phyloP scores from a whole-genome alignment of 495 filamentous ascomycete genomes.

The Copromyces sp. region DNA sequence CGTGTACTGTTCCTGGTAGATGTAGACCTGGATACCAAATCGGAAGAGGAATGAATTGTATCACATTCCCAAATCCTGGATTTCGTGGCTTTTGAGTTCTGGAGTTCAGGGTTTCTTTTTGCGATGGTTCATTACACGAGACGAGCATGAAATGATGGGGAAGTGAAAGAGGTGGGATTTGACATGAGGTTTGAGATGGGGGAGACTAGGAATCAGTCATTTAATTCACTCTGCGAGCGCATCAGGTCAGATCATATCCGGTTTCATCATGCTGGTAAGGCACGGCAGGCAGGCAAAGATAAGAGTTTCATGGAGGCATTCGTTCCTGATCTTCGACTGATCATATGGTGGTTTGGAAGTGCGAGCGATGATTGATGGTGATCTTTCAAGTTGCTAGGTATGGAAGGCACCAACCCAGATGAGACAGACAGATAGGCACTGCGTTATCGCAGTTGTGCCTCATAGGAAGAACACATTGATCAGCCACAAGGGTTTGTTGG shows the following conservation, averaged over 20 bases:
- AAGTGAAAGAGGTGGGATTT: neutral
- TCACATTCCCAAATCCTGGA: neutral
- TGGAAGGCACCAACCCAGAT: neutral
- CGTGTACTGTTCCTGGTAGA: neutral
- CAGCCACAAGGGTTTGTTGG: neutral
- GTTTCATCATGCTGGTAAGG: neutral
- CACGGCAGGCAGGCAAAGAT: neutral
- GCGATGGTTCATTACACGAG: neutral
- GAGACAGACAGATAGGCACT: neutral
- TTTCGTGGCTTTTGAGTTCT: neutral
- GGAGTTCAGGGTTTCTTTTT: neutral
- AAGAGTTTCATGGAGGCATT: neutral
- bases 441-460: neutral
- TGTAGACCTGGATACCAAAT: neutral
- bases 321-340: neutral
- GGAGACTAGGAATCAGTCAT: neutral
- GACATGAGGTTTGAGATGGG: neutral
- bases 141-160: slow-evolving; percentile 2
- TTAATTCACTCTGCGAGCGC: neutral
- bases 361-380: neutral
- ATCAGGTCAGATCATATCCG: neutral
- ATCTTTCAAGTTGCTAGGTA: neutral
- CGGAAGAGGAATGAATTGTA: neutral
- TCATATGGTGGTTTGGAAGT: neutral
- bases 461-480: neutral